Percentiles rank a stretch among this genome's conserved stretches.
Conservation (phyloP, 2,329 filamentous ascomycete genomes). For the Sporothrix sp. region DNA sequence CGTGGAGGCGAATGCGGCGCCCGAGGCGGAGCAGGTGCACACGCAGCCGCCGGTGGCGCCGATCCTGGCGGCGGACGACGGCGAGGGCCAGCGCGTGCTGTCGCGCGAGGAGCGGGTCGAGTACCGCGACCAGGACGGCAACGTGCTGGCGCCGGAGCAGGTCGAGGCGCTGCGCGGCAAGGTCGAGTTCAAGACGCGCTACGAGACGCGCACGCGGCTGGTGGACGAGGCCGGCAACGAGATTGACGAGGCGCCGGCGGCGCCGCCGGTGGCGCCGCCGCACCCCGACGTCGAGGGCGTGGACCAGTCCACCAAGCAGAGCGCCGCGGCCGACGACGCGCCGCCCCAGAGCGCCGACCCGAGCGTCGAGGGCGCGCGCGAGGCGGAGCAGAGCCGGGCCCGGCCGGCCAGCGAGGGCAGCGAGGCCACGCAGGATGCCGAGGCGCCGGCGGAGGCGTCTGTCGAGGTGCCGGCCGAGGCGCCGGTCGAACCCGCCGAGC, state of each 20-base stretch:
- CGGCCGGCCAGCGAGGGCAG: slow-evolving; percentile 56
- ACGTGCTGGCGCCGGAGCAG: slow-evolving; percentile 73
- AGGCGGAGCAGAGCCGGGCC: slow-evolving; percentile 43
- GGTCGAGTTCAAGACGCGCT: slow-evolving; percentile 89
- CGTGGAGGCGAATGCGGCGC: too few relatives aligned
- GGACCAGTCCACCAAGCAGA: slow-evolving; percentile 45
- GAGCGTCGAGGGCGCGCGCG: slow-evolving; percentile 50
- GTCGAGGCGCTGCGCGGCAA: slow-evolving; percentile 81
- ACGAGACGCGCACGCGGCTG: slow-evolving; percentile 85
- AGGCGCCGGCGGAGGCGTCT: neutral
- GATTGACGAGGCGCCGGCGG: slow-evolving; percentile 29
- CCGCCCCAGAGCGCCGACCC: slow-evolving; percentile 33
- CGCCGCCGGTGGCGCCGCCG: slow-evolving; percentile 40
- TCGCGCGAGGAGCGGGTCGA: slow-evolving; percentile 72
- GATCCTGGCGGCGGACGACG: neutral
- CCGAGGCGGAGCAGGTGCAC: slow-evolving; percentile 32
- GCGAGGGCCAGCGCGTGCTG: slow-evolving; percentile 35
- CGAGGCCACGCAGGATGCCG: slow-evolving; percentile 33
- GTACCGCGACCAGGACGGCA: slow-evolving; percentile 91
- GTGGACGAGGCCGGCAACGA: slow-evolving; percentile 74
- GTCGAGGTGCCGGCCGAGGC: neutral
- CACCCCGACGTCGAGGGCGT: slow-evolving; percentile 53
- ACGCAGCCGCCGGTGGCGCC: slow-evolving; percentile 38
- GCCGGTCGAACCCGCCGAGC: too few relatives aligned
- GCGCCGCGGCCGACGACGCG: slow-evolving; percentile 28